Evolutionary conservation across 352 stramenopile genomes (phyloP).

Genomic region (Globisporangium mamillatum): DNA sequence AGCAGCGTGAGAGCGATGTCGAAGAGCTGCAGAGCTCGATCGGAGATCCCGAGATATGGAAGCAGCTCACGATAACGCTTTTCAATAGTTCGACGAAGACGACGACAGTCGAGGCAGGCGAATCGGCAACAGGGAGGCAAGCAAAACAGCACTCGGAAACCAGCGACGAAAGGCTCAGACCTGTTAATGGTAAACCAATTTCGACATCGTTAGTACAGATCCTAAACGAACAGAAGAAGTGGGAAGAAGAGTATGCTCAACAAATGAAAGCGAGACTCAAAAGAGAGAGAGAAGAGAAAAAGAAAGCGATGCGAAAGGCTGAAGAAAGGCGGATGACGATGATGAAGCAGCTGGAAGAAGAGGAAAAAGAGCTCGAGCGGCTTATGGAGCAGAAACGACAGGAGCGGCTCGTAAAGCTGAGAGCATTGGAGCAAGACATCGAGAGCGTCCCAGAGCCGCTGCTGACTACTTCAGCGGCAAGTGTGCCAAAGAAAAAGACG

Average conservation of each 20-base stretch:
- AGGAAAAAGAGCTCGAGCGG: slow-evolving; percentile 64
- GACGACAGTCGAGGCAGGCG: neutral
- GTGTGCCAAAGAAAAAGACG: neutral
- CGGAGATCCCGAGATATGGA: slow-evolving; percentile 72
- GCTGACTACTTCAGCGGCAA: neutral
- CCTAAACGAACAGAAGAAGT: slow-evolving; percentile 54
- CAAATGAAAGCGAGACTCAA: slow-evolving; percentile 45
- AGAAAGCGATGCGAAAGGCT: slow-evolving; percentile 43
- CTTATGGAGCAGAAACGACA: slow-evolving; percentile 64
- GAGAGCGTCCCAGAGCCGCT: neutral
- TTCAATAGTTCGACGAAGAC: slow-evolving; percentile 7
- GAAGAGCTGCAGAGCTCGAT: slow-evolving; percentile 57
- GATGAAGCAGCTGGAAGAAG: slow-evolving; percentile 68
- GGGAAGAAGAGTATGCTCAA: slow-evolving; percentile 57
- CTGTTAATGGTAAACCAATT: neutral
- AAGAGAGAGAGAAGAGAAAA: slow-evolving; percentile 51
- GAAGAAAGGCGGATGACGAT: slow-evolving; percentile 49
- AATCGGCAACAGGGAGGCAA: neutral
- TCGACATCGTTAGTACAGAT: slow-evolving; percentile 34
- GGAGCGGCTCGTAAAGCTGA: slow-evolving; percentile 53
- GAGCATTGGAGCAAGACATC: slow-evolving; percentile 39
- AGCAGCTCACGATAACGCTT: slow-evolving; percentile 50
- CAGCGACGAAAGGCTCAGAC: neutral
- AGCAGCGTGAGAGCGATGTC: slow-evolving; percentile 50
- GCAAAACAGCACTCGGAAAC: slow-evolving; percentile 1